Conservation (phyloP, 192 early-diverging fungal genomes). For the Tieghemiomyces parasiticus region DNA sequence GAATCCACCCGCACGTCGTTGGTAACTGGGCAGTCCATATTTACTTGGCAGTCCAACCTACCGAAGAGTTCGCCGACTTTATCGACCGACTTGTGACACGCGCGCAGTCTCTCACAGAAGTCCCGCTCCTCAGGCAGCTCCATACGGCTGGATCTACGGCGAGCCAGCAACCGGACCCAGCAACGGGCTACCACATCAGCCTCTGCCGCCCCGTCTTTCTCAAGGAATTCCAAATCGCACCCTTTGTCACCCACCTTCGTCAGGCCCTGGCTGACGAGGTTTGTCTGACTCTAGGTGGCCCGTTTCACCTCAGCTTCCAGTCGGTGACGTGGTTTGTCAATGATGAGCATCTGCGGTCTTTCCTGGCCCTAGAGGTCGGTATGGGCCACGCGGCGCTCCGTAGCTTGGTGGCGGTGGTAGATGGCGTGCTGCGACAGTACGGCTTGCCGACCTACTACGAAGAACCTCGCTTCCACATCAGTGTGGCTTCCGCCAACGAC, state of each 20-base stretch:
- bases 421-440: constrained; percentile 21
- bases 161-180: too few relatives aligned
- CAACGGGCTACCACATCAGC: constrained; percentile 24
- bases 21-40: background rate
- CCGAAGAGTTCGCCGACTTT: background rate
- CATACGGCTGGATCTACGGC: too few relatives aligned
- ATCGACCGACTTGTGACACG: background rate
- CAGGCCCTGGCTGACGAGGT: constrained; percentile 1
- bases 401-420: constrained; percentile 16
- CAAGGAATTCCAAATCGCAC: constrained; percentile 24
- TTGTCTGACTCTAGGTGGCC: background rate
- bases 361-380: constrained; percentile 21
- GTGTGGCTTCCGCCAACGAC: constrained; percentile 12
- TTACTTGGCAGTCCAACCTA: background rate
- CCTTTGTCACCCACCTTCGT: constrained; percentile 18
- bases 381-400: constrained; percentile 14
- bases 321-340: constrained; percentile 15
- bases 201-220: constrained; percentile 25
- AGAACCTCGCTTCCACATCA: constrained; percentile 24
- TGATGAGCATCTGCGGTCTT: constrained; percentile 19
- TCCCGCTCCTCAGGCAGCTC: too few relatives aligned
- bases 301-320: constrained; percentile 19
- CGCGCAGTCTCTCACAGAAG: too few relatives aligned
- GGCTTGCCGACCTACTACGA: constrained; percentile 21
- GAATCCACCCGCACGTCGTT: background rate